Conservation (phyloP, 1,284 basidiomycete genomes). For the Dichomitus squalens region DNA sequence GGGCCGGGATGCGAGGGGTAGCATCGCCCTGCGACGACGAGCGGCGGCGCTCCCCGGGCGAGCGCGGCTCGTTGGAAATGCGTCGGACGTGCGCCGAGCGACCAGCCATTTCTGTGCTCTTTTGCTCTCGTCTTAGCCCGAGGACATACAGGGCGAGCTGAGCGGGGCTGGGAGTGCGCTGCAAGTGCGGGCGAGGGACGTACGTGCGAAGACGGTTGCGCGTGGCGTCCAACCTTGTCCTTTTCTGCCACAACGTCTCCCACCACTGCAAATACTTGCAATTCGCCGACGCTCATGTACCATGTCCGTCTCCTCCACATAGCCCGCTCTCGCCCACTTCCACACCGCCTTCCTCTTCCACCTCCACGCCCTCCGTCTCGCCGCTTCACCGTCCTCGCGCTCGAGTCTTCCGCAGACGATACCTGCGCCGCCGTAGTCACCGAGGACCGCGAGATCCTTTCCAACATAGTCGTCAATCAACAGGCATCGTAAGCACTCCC, state of each 20-base stretch:
- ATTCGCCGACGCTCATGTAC: constrained; percentile 11
- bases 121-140: too few relatives aligned
- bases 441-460: constrained; percentile 66
- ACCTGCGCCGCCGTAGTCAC: constrained; percentile 85
- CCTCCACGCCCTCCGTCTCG: not conserved
- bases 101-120: constrained; percentile 25
- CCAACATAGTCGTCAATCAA: constrained; percentile 85
- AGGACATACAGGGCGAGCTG: too few relatives aligned
- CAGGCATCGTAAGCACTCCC: constrained; percentile 42
- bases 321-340: not conserved
- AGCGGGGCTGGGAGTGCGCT: not conserved
- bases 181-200: not conserved
- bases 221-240: not conserved
- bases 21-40: constrained; percentile 33
- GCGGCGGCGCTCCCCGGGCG: constrained; percentile 25
- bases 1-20: constrained; percentile 23
- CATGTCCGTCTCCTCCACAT: constrained; percentile 6
- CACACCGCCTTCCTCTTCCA: not conserved
- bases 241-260: not conserved
- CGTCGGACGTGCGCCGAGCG: constrained; percentile 25
- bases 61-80: constrained; percentile 14
- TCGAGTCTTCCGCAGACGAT: constrained; percentile 89
- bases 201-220: not conserved
- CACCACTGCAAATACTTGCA: too few relatives aligned
- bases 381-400: constrained; percentile 71